These are phyloP conservation scores for Phytopythium cucurbitacearum DNA, from an alignment of 352 stramenopile species.

Conservation along the genomic window DNA sequence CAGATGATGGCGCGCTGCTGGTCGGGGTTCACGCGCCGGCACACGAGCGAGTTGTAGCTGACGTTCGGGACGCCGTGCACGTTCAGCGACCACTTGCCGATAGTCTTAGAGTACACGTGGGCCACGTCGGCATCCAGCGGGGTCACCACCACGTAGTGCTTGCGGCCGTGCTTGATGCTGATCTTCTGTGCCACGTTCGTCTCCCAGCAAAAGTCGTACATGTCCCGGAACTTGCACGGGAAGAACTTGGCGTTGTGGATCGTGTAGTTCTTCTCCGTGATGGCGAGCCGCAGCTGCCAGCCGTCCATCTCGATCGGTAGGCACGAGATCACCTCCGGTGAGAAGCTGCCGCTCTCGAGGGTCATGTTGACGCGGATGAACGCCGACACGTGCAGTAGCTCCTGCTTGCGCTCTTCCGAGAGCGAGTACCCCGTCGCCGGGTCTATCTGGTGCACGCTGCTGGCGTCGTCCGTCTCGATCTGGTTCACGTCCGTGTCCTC, in stretches of 20 bases:
- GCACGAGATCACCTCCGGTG: constrained; percentile 80
- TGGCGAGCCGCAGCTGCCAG: constrained; percentile 78
- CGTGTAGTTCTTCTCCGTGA: constrained; percentile 87
- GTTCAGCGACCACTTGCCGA: constrained; percentile 77
- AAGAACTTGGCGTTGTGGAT: constrained; percentile 89
- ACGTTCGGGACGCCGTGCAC: constrained; percentile 82
- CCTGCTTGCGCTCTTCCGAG: constrained; percentile 54
- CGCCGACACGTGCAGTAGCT: constrained; percentile 65
- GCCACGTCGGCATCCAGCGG: constrained; percentile 67
- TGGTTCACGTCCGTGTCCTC: constrained; percentile 39
- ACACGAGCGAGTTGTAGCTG: constrained; percentile 85
- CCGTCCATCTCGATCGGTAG: constrained; percentile 86
- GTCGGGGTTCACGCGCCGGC: constrained; percentile 45
- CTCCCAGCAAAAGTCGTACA: constrained; percentile 88
- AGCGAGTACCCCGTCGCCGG: constrained; percentile 58
- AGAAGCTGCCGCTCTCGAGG: constrained; percentile 79
- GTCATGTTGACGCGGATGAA: constrained; percentile 82
- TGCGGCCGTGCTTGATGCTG: constrained; percentile 76
- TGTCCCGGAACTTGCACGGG: constrained; percentile 62
- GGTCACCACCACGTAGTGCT: constrained; percentile 80
- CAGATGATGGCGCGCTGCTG: constrained; percentile 71
- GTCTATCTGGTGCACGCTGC: constrained; percentile 39
- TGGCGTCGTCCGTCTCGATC: constrained; percentile 56
- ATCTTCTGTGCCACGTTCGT: constrained; percentile 75
- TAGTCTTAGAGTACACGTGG: constrained; percentile 82